Percentiles rank a stretch among this genome's conserved stretches.
phyloP scores from a whole-genome alignment of 345 rosid species.

The Euphorbia tirucalli region DNA sequence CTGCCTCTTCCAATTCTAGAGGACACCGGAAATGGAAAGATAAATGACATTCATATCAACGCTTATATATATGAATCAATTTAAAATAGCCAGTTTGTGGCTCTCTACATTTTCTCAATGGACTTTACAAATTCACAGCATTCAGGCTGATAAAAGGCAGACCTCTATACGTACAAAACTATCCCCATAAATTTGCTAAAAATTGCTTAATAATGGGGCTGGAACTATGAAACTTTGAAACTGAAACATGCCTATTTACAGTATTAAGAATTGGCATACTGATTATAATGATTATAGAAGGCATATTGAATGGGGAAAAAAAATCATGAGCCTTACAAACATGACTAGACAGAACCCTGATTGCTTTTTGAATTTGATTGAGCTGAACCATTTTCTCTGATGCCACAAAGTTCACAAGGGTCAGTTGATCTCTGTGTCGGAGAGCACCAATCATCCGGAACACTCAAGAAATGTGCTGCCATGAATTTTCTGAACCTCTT shows the following conservation, averaged over 20 bases:
- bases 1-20: too few species aligned
- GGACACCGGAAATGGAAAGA: too few species aligned
- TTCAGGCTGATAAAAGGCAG: too few species aligned
- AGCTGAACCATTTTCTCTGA: slow-evolving; percentile 25
- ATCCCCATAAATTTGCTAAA: slow-evolving; percentile 62
- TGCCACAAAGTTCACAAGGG: slow-evolving; percentile 42
- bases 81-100: slow-evolving; percentile 12
- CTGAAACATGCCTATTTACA: slow-evolving; percentile 36
- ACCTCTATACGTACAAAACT: slow-evolving; percentile 21
- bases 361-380: slow-evolving; percentile 8
- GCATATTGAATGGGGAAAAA: neutral
- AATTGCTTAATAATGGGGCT: slow-evolving; percentile 54
- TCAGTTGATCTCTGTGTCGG: slow-evolving; percentile 32
- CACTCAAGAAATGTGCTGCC: slow-evolving; percentile 76
- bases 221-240: too few species aligned
- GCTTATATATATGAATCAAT: slow-evolving; percentile 26
- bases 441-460: slow-evolving; percentile 89
- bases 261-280: slow-evolving; percentile 5
- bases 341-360: slow-evolving; percentile 10
- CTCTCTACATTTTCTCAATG: slow-evolving; percentile 42
- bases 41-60: too few species aligned
- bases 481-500: slow-evolving; percentile 91
- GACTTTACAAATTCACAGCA: slow-evolving; percentile 28
- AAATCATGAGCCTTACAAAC: slow-evolving; percentile 10
- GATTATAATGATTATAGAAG: neutral